Evolutionary conservation across 495 filamentous ascomycete species (phyloP).

Genomic region (Aspergillus haitiensis): DNA sequence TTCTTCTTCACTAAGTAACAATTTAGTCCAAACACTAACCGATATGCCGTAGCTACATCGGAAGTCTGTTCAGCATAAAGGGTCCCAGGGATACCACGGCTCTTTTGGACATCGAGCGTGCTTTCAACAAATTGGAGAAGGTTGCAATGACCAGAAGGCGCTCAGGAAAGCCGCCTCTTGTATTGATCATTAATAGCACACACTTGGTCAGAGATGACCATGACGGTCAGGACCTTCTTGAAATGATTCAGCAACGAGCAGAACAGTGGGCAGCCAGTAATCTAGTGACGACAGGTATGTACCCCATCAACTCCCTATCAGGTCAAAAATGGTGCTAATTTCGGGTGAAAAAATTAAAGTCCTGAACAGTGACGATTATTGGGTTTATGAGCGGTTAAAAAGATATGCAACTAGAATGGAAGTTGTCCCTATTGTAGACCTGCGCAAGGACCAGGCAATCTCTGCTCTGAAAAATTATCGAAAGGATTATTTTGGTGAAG

Average conservation of each 20-base stretch:
- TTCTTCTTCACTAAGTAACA: background rate
- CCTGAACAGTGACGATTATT: constrained; percentile 94
- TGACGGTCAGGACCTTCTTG: constrained; percentile 84
- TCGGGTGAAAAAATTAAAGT: constrained; percentile 40
- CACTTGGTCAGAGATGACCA: constrained; percentile 90
- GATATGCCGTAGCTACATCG: constrained; percentile 77
- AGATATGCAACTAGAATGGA: constrained; percentile 90
- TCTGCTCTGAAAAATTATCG: constrained; percentile 74
- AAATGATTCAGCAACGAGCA: constrained; percentile 91
- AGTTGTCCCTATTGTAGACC: constrained; percentile 75
- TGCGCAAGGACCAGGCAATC: constrained; percentile 75
- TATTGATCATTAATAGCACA: constrained; percentile 88
- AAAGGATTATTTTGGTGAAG: constrained; percentile 64
- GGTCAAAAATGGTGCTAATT: background rate
- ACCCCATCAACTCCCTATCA: background rate
- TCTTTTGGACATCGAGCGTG: constrained; percentile 89
- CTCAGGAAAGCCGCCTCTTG: constrained; percentile 60
- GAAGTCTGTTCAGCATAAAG: constrained; percentile 88
- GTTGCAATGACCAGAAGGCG: constrained; percentile 72
- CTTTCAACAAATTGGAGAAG: constrained; percentile 97
- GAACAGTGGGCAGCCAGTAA: constrained; percentile 93
- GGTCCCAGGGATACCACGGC: constrained; percentile 90
- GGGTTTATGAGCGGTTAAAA: constrained; percentile 94
- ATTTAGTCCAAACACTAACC: constrained; percentile 19
- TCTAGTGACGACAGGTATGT: constrained; percentile 70